phyloP scores from a whole-genome alignment of 75 land plant species.

The Isoetes taiwanensis region DNA sequence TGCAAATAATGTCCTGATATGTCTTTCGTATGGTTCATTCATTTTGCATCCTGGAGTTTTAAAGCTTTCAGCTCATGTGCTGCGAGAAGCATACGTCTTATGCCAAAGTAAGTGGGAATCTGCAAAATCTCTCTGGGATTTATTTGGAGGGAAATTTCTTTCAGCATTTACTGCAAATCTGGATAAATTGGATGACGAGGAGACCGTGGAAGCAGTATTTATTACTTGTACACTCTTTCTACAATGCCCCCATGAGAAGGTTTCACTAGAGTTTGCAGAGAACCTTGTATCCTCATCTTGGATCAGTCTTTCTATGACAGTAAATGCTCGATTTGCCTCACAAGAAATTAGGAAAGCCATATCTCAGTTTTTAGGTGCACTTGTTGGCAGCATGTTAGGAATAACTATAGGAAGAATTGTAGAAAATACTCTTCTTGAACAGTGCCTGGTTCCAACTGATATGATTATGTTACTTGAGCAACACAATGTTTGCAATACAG shows the following conservation, averaged over 20 bases:
- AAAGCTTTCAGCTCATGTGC: slow-evolving; percentile 29
- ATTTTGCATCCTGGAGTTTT: slow-evolving; percentile 7
- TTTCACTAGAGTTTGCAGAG: slow-evolving; percentile 26
- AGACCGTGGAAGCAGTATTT: slow-evolving; percentile 34
- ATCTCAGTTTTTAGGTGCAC: slow-evolving; percentile 41
- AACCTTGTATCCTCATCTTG: slow-evolving; percentile 38
- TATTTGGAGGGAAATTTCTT: slow-evolving; percentile 36
- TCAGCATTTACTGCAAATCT: slow-evolving; percentile 30
- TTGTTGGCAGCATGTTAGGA: slow-evolving; percentile 41
- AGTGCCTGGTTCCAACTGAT: slow-evolving; percentile 65
- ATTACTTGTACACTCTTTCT: slow-evolving; percentile 39
- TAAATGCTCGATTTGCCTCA: slow-evolving; percentile 48
- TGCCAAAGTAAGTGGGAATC: slow-evolving; percentile 7
- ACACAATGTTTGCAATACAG: slow-evolving; percentile 22
- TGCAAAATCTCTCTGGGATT: slow-evolving; percentile 17
- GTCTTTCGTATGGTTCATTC: slow-evolving; percentile 10
- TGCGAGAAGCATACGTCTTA: slow-evolving; percentile 46
- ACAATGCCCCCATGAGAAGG: slow-evolving; percentile 19
- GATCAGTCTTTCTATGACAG: slow-evolving; percentile 54
- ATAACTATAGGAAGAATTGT: slow-evolving; percentile 34
- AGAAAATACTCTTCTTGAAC: slow-evolving; percentile 23
- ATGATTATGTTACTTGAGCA: slow-evolving; percentile 55
- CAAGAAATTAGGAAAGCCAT: slow-evolving; percentile 36
- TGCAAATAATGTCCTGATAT: slow-evolving; percentile 1
- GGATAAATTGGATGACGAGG: slow-evolving; percentile 39